Conservation (phyloP, 2,329 filamentous ascomycete genomes). For the Mycocentrospora acerina region DNA sequence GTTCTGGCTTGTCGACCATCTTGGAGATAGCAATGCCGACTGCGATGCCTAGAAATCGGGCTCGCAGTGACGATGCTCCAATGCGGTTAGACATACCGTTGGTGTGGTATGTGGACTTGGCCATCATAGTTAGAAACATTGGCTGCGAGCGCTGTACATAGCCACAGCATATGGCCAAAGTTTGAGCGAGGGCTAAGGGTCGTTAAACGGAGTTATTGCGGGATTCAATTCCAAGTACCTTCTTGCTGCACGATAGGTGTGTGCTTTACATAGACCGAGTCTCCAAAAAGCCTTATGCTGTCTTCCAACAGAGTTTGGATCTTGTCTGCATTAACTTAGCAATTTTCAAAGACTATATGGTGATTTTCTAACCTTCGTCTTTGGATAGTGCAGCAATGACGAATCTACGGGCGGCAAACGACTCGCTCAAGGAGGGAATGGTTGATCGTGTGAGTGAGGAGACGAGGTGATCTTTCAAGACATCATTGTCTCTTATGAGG, state of each 20-base stretch:
- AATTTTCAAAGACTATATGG: background rate
- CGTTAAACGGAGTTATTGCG: conserved; percentile 17
- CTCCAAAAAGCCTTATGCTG: conserved; percentile 73
- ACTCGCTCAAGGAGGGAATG: conserved; percentile 29
- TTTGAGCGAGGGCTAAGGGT: conserved; percentile 71
- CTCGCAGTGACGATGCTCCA: conserved; percentile 70
- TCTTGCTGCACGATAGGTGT: conserved; percentile 85
- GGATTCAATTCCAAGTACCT: conserved; percentile 52
- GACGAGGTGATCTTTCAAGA: conserved; percentile 33
- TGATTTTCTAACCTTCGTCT: conserved; percentile 41
- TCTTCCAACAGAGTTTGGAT: conserved; percentile 65
- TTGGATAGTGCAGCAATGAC: conserved; percentile 44
- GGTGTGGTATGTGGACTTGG: conserved; percentile 73
- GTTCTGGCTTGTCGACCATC: conserved; percentile 66
- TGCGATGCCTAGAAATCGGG: conserved; percentile 83
- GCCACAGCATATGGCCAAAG: conserved; percentile 74
- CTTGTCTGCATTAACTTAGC: conserved; percentile 35
- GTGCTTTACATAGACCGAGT: conserved; percentile 84
- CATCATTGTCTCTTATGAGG: conserved; percentile 29
- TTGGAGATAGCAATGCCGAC: conserved; percentile 73
- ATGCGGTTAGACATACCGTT: conserved; percentile 83
- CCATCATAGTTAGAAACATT: conserved; percentile 66
- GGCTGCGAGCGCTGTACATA: conserved; percentile 69
- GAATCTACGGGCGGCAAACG: conserved; percentile 36
- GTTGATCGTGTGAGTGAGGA: conserved; percentile 44